Evolutionary conservation across 495 filamentous ascomycete genomes (phyloP).

Genomic region (Apodospora peruviana): DNA sequence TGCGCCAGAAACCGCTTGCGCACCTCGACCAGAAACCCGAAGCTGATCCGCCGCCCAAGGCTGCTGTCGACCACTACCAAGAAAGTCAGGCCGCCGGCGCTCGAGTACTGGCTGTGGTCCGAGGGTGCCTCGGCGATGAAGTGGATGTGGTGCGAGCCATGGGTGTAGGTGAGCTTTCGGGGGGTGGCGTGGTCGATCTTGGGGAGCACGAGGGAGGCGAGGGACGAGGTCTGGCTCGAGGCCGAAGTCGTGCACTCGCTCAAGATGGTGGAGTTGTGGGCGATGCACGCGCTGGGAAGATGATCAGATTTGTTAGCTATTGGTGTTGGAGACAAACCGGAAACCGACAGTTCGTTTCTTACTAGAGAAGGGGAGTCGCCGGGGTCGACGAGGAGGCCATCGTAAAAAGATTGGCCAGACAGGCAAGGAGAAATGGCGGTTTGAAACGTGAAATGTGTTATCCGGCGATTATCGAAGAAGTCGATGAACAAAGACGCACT

Average conservation of each 20-base stretch:
- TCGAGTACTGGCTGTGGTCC: constrained; percentile 43
- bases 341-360: constrained; percentile 26
- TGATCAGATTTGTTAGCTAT: neutral
- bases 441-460: neutral
- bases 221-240: constrained; percentile 67
- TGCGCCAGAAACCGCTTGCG: constrained; percentile 77
- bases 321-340: neutral
- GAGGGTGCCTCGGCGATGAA: constrained; percentile 85
- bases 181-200: constrained; percentile 79
- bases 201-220: constrained; percentile 91
- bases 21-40: constrained; percentile 88
- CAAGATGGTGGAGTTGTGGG: constrained; percentile 85
- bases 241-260: constrained; percentile 82
- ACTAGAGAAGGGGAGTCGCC: constrained; percentile 76
- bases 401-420: constrained; percentile 3
- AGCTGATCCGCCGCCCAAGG: constrained; percentile 80
- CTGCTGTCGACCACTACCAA: constrained; percentile 72
- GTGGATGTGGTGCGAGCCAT: constrained; percentile 87
- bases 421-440: neutral
- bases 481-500: too few relatives aligned
- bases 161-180: constrained; percentile 90
- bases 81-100: constrained; percentile 76
- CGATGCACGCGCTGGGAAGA: constrained; percentile 72
- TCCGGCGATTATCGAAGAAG: too few relatives aligned
- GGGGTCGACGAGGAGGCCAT: constrained; percentile 81